Percentiles rank a stretch among this genome's conserved stretches.
Evolutionary conservation across 176 grass and related monocot genomes (phyloP).

Genomic region (Carex kokanica): DNA sequence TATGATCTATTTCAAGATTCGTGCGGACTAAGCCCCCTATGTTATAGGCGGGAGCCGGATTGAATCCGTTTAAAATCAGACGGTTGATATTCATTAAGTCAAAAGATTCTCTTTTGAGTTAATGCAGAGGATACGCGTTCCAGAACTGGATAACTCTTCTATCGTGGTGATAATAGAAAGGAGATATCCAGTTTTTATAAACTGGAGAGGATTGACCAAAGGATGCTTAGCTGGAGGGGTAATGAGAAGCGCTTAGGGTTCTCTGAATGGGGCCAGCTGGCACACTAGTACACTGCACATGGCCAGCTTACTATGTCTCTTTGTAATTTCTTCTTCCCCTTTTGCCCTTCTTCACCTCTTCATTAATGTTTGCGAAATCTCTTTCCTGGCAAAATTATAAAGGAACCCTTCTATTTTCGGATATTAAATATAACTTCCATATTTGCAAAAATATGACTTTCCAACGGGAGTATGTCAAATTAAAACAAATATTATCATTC

Average conservation of each 20-base stretch:
- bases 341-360: neutral
- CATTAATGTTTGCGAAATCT: conserved; percentile 22
- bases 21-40: no score
- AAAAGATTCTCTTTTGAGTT: no score
- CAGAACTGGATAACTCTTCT: neutral
- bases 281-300: conserved; percentile 24
- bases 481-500: neutral
- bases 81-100: no score
- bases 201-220: neutral
- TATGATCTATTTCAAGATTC: no score
- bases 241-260: conserved; percentile 26
- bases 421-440: neutral
- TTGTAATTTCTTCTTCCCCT: neutral
- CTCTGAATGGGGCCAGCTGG: conserved; percentile 29
- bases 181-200: neutral
- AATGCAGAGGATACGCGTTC: no score
- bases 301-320: conserved; percentile 22
- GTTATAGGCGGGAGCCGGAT: no score
- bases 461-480: neutral
- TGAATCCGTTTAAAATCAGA: no score
- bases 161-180: neutral
- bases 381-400: neutral
- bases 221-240: conserved; percentile 36
- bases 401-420: neutral
- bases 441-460: neutral